A percentile compares a stretch with the other conserved stretches of the same genome.
Evolutionary conservation across 1,284 basidiomycete genomes (phyloP).

Genomic region (Coriolopsis trogii): DNA sequence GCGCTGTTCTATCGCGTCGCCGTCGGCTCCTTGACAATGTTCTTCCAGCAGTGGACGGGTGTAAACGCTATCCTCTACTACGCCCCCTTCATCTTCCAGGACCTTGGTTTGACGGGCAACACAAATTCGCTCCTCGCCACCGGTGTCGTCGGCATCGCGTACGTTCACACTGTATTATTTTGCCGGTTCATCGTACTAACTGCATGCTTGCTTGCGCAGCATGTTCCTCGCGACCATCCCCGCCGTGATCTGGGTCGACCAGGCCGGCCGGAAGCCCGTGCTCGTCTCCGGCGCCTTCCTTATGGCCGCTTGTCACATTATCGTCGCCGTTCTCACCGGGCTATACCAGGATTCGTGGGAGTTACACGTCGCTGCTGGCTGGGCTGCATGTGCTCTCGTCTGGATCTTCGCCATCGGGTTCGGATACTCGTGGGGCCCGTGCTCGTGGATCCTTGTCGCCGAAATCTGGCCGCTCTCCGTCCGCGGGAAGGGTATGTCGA

Average conservation of each 20-base stretch:
- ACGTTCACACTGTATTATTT: conserved; percentile 31
- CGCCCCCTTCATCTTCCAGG: conserved; percentile 64
- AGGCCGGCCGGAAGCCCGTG: conserved; percentile 70
- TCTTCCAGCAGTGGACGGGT: conserved; percentile 75
- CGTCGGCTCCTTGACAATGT: conserved; percentile 69
- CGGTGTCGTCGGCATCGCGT: conserved; percentile 82
- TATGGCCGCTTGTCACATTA: conserved; percentile 67
- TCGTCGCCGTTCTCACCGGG: conserved; percentile 62
- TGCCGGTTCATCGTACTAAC: not conserved
- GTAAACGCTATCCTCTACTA: conserved; percentile 74
- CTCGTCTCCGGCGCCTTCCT: conserved; percentile 71
- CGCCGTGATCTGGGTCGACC: conserved; percentile 73
- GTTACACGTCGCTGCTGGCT: conserved; percentile 50
- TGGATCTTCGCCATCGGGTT: conserved; percentile 73
- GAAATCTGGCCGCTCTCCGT: conserved; percentile 70
- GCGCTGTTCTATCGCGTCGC: conserved; percentile 61
- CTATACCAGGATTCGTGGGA: conserved; percentile 56
- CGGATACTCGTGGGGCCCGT: conserved; percentile 73
- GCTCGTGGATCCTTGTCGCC: conserved; percentile 67
- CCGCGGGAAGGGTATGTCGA: conserved; percentile 70
- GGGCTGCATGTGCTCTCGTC: conserved; percentile 65
- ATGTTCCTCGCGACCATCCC: conserved; percentile 79
- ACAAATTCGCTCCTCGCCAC: conserved; percentile 73
- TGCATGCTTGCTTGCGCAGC: conserved; percentile 36
- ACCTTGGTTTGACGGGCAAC: conserved; percentile 60